Base-by-base conservation (phyloP, 2,329 filamentous ascomycete species). In the Ophiocordyceps australis region DNA sequence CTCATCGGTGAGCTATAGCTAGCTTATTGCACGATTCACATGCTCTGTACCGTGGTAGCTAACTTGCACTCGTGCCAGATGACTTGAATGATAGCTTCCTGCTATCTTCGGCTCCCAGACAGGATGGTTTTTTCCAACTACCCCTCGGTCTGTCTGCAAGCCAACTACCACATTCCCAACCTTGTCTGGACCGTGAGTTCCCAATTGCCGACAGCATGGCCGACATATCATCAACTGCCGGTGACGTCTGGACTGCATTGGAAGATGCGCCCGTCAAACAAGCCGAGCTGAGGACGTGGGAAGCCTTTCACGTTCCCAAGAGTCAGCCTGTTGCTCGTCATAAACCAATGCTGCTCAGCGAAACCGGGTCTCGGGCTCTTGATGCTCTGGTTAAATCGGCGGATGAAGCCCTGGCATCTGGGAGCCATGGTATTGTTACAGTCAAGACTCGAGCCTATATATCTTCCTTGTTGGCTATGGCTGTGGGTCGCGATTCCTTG, bases 401-500 rank as follows among this genome's bases (percentile, higher is more conserved):
- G n/a, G n/a, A n/a, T n/a, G n/a, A n/a, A n/a, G n/a, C n/a, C n/a
- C n/a, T n/a, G n/a, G n/a, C n/a, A n/a, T n/a, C n/a, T n/a, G n/a
- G n/a, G n/a, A n/a, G n/a, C n/a, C n/a, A n/a, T n/a, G n/a, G n/a
- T n/a, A n/a, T n/a, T n/a, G n/a, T n/a, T n/a, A n/a, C 64, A 9
- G 44, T 74, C 3, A 54, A 66, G 25, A 45, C 54, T 2, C 52
- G 46, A 13, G 41, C 53, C 5, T 74, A 69, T 38, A 47, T 57
- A 25, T 46, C 57, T 12, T 74, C 71, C 9, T 51, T 86, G 1
- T 55, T 76, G 32, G 64, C 70, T 9, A 53, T 86, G 2, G 67
- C 70, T 0, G 60, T 83, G 5, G 80, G 79, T 1, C 62, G 77
- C 24, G 73, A 71, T 20, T 85, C 79, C 0, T 57, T 76, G 2